phyloP scores from a whole-genome alignment of 495 filamentous ascomycete species.

The Podospora bellae-mahoneyi region DNA sequence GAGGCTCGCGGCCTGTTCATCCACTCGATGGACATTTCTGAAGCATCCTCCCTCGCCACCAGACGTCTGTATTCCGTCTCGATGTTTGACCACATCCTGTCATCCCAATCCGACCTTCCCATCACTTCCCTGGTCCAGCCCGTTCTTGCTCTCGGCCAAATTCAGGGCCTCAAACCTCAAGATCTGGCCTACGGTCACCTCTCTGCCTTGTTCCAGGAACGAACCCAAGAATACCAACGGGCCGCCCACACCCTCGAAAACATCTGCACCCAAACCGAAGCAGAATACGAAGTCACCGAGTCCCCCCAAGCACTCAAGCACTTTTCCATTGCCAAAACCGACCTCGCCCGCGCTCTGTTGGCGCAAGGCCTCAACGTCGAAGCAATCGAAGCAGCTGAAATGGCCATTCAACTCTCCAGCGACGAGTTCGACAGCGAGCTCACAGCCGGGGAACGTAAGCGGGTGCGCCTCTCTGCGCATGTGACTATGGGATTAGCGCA shows the following conservation, averaged over 20 bases:
- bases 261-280: constrained; percentile 67
- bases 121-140: constrained; percentile 62
- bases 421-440: constrained; percentile 60
- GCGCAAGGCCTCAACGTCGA: constrained; percentile 58
- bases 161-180: constrained; percentile 62
- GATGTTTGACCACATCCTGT: constrained; percentile 71
- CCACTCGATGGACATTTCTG: constrained; percentile 92
- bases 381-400: constrained; percentile 70
- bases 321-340: constrained; percentile 82
- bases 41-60: constrained; percentile 63
- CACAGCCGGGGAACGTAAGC: constrained; percentile 51
- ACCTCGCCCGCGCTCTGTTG: constrained; percentile 75
- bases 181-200: constrained; percentile 74
- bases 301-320: constrained; percentile 64
- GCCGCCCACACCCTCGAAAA: constrained; percentile 61
- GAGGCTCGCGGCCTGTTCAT: constrained; percentile 83
- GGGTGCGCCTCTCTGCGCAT: constrained; percentile 76
- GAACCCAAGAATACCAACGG: constrained; percentile 62
- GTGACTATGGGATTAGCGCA: constrained; percentile 79
- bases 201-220: constrained; percentile 73
- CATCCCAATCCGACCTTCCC: constrained; percentile 51
- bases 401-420: constrained; percentile 66
- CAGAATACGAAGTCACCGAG: constrained; percentile 79
- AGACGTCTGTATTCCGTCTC: constrained; percentile 75
- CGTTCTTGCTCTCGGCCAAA: constrained; percentile 81